Conservation (phyloP, 2,329 filamentous ascomycete species). For the Aureobasidium sp. region DNA sequence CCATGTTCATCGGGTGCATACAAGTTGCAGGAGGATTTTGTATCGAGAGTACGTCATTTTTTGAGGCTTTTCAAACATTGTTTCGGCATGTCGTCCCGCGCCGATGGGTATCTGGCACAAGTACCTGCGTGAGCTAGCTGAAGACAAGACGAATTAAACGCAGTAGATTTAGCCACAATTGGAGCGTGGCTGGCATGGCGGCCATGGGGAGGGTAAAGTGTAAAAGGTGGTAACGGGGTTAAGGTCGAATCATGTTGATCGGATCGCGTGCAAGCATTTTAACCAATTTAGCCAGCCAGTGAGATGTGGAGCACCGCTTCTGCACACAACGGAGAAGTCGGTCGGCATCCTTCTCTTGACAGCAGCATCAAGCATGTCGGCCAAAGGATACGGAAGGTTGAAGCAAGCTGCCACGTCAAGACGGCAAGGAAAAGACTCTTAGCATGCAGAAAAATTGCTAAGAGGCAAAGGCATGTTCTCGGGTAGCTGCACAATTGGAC, state of each 20-base stretch:
- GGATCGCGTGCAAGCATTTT: constrained; percentile 1
- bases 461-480: neutral
- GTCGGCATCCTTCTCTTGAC: constrained; percentile 2
- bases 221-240: neutral
- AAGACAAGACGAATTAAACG: neutral
- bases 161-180: constrained; percentile 9
- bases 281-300: constrained; percentile 12
- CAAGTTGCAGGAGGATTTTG: neutral
- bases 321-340: neutral
- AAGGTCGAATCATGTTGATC: constrained; percentile 4
- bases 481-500: neutral
- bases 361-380: neutral
- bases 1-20: constrained; percentile 6
- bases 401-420: neutral
- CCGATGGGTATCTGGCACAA: neutral
- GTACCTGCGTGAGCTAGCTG: constrained; percentile 9
- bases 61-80: neutral
- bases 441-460: neutral
- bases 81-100: constrained; percentile 2
- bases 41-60: constrained; percentile 2
- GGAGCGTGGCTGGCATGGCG: constrained; percentile 1
- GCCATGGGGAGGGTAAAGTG: constrained; percentile 9
- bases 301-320: neutral
- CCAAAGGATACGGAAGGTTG: neutral
- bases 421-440: neutral